phyloP scores from a whole-genome alignment of 148 eudicot genomes.

The Pouteria glomerata region DNA sequence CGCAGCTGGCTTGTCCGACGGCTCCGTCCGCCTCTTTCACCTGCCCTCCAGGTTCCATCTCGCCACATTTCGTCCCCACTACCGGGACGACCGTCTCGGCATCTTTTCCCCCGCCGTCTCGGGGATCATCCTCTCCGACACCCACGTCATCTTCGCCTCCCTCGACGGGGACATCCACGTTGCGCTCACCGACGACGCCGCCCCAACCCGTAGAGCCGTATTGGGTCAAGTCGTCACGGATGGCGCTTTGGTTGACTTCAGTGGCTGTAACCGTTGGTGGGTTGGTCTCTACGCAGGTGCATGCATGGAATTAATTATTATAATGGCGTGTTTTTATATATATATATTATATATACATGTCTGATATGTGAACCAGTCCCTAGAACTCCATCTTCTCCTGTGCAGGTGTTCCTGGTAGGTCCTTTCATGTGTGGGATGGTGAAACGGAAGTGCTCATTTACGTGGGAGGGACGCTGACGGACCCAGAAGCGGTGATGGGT shows the following conservation, averaged over 20 bases:
- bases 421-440: slow-evolving; percentile 69
- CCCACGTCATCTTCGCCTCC: slow-evolving; percentile 55
- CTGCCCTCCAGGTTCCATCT: slow-evolving; percentile 49
- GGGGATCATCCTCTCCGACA: slow-evolving; percentile 47
- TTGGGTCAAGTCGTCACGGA: slow-evolving; percentile 74
- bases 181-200: slow-evolving; percentile 19
- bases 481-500: slow-evolving; percentile 78
- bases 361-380: too few species aligned
- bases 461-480: slow-evolving; percentile 59
- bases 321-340: too few species aligned
- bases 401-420: slow-evolving; percentile 76
- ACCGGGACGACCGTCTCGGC: slow-evolving; percentile 64
- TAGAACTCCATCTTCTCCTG: too few species aligned
- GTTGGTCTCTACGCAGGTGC: slow-evolving; percentile 56
- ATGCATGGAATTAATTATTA: too few species aligned
- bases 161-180: slow-evolving; percentile 74
- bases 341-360: too few species aligned
- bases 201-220: slow-evolving; percentile 35
- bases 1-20: slow-evolving; percentile 81
- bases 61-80: slow-evolving; percentile 50
- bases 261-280: slow-evolving; percentile 72
- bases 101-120: slow-evolving; percentile 62
- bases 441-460: slow-evolving; percentile 60
- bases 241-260: slow-evolving; percentile 76
- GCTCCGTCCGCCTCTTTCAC: slow-evolving; percentile 63